A percentile compares a stretch with the other conserved stretches of the same genome.
phyloP scores from a whole-genome alignment of 2,329 filamentous ascomycete genomes.

The Cladosporium velox region DNA sequence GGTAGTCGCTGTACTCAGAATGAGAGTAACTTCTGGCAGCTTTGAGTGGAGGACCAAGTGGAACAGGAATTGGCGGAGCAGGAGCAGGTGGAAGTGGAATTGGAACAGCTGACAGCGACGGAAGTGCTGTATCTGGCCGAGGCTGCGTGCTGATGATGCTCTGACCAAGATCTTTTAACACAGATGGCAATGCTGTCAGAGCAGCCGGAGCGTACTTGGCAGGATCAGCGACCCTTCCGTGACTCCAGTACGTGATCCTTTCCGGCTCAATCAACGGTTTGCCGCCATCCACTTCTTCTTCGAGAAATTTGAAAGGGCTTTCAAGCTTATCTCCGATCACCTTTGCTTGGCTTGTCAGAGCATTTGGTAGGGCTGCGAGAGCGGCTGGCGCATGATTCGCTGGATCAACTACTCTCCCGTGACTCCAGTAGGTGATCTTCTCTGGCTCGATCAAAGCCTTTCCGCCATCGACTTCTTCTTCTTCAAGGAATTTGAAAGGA shows the following conservation, averaged over 20 bases:
- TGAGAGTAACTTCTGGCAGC: not conserved
- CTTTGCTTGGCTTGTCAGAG: not conserved
- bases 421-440: constrained; percentile 2
- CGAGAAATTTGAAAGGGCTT: not conserved
- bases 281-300: not conserved
- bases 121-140: not conserved
- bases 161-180: not conserved
- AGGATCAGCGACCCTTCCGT: constrained; percentile 4
- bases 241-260: constrained; percentile 3
- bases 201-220: constrained; percentile 10
- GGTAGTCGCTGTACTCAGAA: constrained; percentile 16
- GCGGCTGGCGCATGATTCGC: constrained; percentile 5
- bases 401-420: not conserved
- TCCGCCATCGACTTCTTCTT: not conserved
- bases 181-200: not conserved
- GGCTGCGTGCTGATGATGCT: not conserved
- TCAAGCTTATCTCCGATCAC: not conserved
- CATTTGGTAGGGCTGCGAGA: not conserved
- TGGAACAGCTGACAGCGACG: not conserved
- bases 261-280: not conserved
- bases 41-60: not conserved
- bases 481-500: not conserved
- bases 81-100: not conserved
- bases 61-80: not conserved
- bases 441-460: not conserved